phyloP scores from a whole-genome alignment of 2,329 filamentous ascomycete species.

The Dothistroma pini region DNA sequence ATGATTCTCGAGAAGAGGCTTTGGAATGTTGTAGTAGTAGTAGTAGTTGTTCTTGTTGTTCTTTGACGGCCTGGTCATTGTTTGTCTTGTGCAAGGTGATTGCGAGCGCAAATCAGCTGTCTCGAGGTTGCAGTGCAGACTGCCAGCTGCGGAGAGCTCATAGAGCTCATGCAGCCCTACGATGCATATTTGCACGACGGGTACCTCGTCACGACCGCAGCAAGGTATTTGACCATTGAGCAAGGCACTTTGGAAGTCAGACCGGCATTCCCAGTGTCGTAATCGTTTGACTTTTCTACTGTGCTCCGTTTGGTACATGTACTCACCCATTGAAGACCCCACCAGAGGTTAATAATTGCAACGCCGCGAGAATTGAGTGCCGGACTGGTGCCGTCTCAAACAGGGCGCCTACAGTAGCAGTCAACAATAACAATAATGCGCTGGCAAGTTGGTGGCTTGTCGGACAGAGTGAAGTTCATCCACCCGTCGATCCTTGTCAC shows the following conservation, averaged over 20 bases:
- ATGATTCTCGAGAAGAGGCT: background rate
- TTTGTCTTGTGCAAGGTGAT: background rate
- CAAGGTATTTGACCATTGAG: conserved; percentile 1
- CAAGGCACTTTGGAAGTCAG: background rate
- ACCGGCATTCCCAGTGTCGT: background rate
- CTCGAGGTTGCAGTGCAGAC: background rate
- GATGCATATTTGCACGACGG: background rate
- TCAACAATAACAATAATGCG: background rate
- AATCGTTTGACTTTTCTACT: background rate
- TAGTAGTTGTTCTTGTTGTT: too few relatives aligned
- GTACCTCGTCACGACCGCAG: background rate
- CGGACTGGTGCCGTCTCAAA: conserved; percentile 3
- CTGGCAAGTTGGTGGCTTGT: conserved; percentile 6
- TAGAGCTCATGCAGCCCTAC: background rate
- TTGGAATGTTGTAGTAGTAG: background rate
- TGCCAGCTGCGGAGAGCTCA: background rate
- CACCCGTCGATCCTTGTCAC: background rate
- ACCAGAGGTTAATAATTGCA: background rate
- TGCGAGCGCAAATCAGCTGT: background rate
- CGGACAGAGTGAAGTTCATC: background rate
- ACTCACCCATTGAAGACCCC: background rate
- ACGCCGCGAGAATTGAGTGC: background rate
- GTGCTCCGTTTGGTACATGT: background rate
- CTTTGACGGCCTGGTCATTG: background rate
- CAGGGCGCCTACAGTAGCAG: background rate